These are phyloP conservation scores for Glycine latifolia DNA, from an alignment of 306 rosid species.

Conservation along the genomic window DNA sequence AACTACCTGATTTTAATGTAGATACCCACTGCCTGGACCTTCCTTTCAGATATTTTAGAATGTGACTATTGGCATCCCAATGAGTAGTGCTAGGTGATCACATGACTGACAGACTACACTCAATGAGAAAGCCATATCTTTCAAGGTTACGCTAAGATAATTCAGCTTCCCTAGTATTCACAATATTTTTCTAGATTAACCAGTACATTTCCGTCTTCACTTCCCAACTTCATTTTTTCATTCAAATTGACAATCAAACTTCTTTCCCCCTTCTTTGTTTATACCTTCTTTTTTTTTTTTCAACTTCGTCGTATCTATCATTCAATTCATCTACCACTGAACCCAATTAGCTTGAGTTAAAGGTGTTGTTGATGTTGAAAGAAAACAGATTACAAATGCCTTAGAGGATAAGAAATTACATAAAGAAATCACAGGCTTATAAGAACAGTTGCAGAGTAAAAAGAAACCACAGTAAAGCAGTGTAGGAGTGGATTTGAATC, in stretches of 20 bases:
- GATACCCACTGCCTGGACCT: not conserved
- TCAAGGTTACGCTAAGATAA: not conserved
- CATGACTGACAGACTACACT: constrained; percentile 9
- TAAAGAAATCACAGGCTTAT: not conserved
- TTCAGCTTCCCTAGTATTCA: constrained; percentile 5
- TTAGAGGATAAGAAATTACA: constrained; percentile 28
- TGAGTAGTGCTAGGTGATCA: constrained; percentile 21
- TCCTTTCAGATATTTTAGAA: constrained; percentile 27
- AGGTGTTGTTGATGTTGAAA: too few species aligned
- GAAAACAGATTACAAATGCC: not conserved
- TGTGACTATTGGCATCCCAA: too few species aligned
- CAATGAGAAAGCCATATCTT: constrained; percentile 15
- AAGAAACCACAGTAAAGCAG: constrained; percentile 5
- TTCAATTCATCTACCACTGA: too few species aligned
- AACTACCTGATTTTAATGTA: not conserved
- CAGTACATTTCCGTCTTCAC: constrained; percentile 17
- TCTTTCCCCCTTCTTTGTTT: too few species aligned
- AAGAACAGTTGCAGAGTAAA: constrained; percentile 1
- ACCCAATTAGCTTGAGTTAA: too few species aligned
- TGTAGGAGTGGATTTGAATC: constrained; percentile 4
- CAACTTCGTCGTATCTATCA: too few species aligned
- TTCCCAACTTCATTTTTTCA: not conserved
- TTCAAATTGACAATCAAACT: too few species aligned
- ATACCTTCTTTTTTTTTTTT: too few species aligned
- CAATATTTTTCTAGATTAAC: constrained; percentile 16